These are phyloP conservation scores for Hapsidospora chrysogenum DNA, from an alignment of 495 filamentous ascomycete genomes.

Conservation along the genomic window DNA sequence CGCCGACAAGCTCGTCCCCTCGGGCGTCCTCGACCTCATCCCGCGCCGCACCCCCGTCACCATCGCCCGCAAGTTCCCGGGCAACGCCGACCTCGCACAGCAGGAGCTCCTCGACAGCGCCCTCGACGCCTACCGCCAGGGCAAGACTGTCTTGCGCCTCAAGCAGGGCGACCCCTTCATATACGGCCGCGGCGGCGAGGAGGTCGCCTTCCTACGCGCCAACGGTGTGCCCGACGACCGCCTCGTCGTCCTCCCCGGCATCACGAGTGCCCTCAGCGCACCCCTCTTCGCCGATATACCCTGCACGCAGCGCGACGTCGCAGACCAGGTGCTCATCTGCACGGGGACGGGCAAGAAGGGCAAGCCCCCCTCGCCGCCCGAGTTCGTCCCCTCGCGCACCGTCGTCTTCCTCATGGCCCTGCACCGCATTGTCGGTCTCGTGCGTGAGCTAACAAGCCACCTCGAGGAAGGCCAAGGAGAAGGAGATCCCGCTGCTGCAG, in stretches of 20 bases:
- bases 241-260: slow-evolving; percentile 65
- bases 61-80: slow-evolving; percentile 94
- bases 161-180: slow-evolving; percentile 97
- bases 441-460: slow-evolving; percentile 42
- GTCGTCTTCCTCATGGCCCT: slow-evolving; percentile 95
- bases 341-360: slow-evolving; percentile 92
- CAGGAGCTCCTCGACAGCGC: slow-evolving; percentile 76
- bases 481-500: slow-evolving; percentile 11
- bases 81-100: slow-evolving; percentile 87
- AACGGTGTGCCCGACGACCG: slow-evolving; percentile 40
- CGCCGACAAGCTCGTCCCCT: slow-evolving; percentile 90
- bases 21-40: slow-evolving; percentile 71
- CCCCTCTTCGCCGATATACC: slow-evolving; percentile 82
- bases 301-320: slow-evolving; percentile 71
- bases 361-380: slow-evolving; percentile 61
- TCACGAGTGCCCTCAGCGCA: slow-evolving; percentile 74
- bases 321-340: slow-evolving; percentile 84
- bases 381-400: slow-evolving; percentile 59
- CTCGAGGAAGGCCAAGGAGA: slow-evolving; percentile 14
- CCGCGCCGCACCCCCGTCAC: slow-evolving; percentile 78
- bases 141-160: slow-evolving; percentile 66
- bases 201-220: slow-evolving; percentile 66
- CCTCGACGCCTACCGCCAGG: slow-evolving; percentile 49
- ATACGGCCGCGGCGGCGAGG: slow-evolving; percentile 87
- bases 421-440: slow-evolving; percentile 60